Conservation (phyloP, 2,329 filamentous ascomycete genomes). For the Zalaria sp. region DNA sequence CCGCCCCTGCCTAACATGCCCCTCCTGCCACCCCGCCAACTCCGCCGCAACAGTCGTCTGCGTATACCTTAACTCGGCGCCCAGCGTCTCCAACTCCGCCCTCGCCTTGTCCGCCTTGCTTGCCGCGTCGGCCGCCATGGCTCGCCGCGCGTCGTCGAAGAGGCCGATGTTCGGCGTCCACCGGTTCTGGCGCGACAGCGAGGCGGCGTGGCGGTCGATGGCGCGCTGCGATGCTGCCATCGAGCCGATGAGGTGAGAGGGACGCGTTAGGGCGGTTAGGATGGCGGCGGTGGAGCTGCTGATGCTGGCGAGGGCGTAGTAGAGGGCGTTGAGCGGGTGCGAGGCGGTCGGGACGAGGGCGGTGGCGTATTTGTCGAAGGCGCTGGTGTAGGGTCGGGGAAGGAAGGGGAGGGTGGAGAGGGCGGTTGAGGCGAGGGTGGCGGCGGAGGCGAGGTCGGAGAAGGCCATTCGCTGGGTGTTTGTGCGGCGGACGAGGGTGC, state of each 20-base stretch:
- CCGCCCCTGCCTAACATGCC: constrained; percentile 64
- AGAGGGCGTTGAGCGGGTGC: constrained; percentile 58
- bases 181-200: constrained; percentile 57
- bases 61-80: constrained; percentile 74
- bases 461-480: constrained; percentile 54
- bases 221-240: constrained; percentile 63
- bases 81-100: constrained; percentile 58
- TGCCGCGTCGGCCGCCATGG: constrained; percentile 71
- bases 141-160: constrained; percentile 74
- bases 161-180: constrained; percentile 55
- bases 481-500: constrained; percentile 65
- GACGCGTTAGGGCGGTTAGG: constrained; percentile 63
- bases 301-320: constrained; percentile 64
- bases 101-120: constrained; percentile 60
- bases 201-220: constrained; percentile 64
- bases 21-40: constrained; percentile 85
- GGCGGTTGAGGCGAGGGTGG: constrained; percentile 35
- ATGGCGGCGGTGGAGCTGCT: constrained; percentile 74
- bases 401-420: constrained; percentile 50
- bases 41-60: constrained; percentile 88
- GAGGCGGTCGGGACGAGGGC: constrained; percentile 54
- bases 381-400: constrained; percentile 51
- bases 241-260: constrained; percentile 60
- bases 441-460: constrained; percentile 57
- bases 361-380: constrained; percentile 58